phyloP scores from a whole-genome alignment of 441 rosid species.

The Brassica hybrid region DNA sequence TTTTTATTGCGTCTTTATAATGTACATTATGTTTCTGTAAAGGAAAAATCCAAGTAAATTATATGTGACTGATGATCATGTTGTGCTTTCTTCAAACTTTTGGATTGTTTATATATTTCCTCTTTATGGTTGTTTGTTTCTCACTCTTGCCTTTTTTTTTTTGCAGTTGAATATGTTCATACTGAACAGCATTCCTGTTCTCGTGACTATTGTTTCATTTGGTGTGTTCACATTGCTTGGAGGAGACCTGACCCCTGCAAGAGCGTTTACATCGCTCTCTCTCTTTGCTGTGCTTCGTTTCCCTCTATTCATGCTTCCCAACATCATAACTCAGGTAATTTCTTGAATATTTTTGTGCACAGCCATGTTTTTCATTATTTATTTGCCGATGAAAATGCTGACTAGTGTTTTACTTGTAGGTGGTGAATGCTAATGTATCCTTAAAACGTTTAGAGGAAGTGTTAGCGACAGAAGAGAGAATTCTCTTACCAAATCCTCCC shows the following conservation, averaged over 20 bases:
- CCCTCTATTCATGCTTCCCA: conserved; percentile 96
- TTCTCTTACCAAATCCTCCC: conserved; percentile 92
- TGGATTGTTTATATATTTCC: not conserved
- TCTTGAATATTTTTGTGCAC: not conserved
- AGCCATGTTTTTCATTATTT: not conserved
- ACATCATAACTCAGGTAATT: conserved; percentile 89
- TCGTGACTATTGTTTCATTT: no score
- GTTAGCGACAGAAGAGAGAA: conserved; percentile 88
- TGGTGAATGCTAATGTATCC: conserved; percentile 94
- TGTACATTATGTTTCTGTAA: not conserved
- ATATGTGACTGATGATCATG: not conserved
- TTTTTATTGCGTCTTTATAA: not conserved
- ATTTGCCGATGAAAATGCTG: conserved; percentile 1
- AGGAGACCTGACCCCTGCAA: no score
- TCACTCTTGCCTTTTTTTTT: conserved; percentile 13
- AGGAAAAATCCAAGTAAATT: conserved; percentile 3
- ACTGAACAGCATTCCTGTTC: no score
- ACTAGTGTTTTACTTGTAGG: conserved; percentile 51
- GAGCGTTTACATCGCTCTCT: conserved; percentile 98
- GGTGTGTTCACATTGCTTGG: no score
- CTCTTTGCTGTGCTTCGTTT: conserved; percentile 97
- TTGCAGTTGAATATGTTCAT: no score
- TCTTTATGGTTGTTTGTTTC: conserved; percentile 28
- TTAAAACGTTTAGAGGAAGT: conserved; percentile 96
- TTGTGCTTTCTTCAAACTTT: conserved; percentile 11